A percentile compares a stretch with the other conserved stretches of the same genome.
phyloP scores from a whole-genome alignment of 345 rosid species.

The Eucalyptus lansdowneana region DNA sequence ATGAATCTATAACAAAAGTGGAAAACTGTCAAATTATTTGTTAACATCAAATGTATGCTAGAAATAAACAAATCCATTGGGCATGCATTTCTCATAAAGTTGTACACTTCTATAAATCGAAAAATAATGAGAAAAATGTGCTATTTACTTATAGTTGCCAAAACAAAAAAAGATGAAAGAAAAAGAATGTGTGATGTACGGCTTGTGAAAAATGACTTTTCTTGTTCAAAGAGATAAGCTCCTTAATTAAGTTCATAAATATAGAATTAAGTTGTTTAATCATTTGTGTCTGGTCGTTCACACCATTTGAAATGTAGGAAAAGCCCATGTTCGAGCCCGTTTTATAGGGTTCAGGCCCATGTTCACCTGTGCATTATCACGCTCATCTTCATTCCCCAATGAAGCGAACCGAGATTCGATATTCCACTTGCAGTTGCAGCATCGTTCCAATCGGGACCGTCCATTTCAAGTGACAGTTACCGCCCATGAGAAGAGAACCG shows the following conservation, averaged over 20 bases:
- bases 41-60: too few species aligned
- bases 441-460: background rate
- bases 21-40: too few species aligned
- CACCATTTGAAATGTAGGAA: background rate
- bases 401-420: background rate
- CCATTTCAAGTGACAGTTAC: background rate
- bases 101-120: too few species aligned
- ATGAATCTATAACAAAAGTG: too few species aligned
- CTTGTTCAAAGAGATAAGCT: background rate
- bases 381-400: background rate
- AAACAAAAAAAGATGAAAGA: too few species aligned
- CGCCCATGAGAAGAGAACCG: background rate
- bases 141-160: background rate
- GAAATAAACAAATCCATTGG: too few species aligned
- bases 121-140: too few species aligned
- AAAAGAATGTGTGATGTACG: background rate
- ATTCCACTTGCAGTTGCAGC: background rate
- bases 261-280: background rate
- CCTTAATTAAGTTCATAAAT: background rate
- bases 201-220: background rate
- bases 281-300: background rate
- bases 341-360: accelerated
- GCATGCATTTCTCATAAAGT: too few species aligned
- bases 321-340: background rate
- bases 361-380: accelerated